Evolutionary conservation across 2,329 filamentous ascomycete species (phyloP).

Genomic region (Knoxdaviesia proteae): DNA sequence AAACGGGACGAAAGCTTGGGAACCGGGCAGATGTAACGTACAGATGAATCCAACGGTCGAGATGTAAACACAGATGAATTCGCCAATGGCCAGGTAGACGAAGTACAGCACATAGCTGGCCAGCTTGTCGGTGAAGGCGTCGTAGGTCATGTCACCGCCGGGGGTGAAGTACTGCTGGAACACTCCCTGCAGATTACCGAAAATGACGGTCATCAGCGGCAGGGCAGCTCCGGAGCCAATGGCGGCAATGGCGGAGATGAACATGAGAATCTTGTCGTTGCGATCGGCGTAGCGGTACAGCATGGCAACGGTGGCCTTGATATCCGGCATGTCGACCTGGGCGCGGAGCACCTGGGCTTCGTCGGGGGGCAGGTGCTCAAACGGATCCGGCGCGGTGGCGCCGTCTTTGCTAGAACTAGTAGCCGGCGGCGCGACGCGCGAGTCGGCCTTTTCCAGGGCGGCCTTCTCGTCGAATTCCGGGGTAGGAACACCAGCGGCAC

Average conservation of each 20-base stretch:
- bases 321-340: slow-evolving; percentile 44
- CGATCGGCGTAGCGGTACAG: slow-evolving; percentile 51
- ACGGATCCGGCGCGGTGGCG: slow-evolving; percentile 22
- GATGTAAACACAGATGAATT: slow-evolving; percentile 51
- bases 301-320: slow-evolving; percentile 41
- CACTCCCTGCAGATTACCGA: slow-evolving; percentile 51
- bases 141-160: slow-evolving; percentile 19
- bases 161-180: slow-evolving; percentile 44
- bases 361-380: slow-evolving; percentile 39
- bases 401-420: too few species aligned
- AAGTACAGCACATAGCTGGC: slow-evolving; percentile 56
- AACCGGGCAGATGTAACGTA: slow-evolving; percentile 3
- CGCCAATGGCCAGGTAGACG: slow-evolving; percentile 62
- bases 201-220: slow-evolving; percentile 65
- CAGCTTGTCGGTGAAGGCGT: slow-evolving; percentile 39
- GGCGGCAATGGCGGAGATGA: slow-evolving; percentile 38
- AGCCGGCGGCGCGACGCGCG: too few species aligned
- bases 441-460: too few species aligned
- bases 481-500: too few species aligned
- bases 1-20: neutral
- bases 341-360: slow-evolving; percentile 46
- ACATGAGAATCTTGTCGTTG: slow-evolving; percentile 42
- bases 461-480: too few species aligned
- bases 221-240: slow-evolving; percentile 55
- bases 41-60: slow-evolving; percentile 76